A percentile compares a stretch with the other conserved stretches of the same genome.
Evolutionary conservation across 2,329 filamentous ascomycete species (phyloP).

Genomic region (Leptographium radiaticola): DNA sequence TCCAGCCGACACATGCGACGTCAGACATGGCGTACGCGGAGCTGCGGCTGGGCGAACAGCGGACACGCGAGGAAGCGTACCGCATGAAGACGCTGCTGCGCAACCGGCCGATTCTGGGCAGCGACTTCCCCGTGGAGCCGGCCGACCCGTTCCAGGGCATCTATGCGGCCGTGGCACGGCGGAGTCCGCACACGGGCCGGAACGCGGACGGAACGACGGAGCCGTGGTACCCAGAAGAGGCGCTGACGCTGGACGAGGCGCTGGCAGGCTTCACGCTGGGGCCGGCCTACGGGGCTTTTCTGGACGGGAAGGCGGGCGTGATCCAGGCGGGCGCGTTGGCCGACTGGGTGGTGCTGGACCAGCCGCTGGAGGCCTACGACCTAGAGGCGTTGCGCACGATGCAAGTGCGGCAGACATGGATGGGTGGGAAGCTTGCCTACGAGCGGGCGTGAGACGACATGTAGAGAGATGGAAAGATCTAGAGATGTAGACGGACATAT

Average conservation of each 20-base stretch:
- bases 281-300: slow-evolving; percentile 45
- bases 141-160: slow-evolving; percentile 55
- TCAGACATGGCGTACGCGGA: slow-evolving; percentile 58
- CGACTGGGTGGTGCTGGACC: slow-evolving; percentile 59
- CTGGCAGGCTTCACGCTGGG: slow-evolving; percentile 48
- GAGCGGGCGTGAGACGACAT: slow-evolving; percentile 10
- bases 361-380: slow-evolving; percentile 33
- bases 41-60: slow-evolving; percentile 40
- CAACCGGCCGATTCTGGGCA: slow-evolving; percentile 37
- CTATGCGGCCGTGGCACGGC: slow-evolving; percentile 52
- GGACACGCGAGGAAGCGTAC: slow-evolving; percentile 46
- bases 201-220: slow-evolving; percentile 31
- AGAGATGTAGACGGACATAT: neutral
- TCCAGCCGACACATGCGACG: slow-evolving; percentile 61
- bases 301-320: slow-evolving; percentile 44
- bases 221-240: slow-evolving; percentile 49
- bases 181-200: slow-evolving; percentile 41
- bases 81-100: slow-evolving; percentile 48
- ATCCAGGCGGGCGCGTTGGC: slow-evolving; percentile 49
- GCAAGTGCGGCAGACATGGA: slow-evolving; percentile 54
- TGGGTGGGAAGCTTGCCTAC: slow-evolving; percentile 43
- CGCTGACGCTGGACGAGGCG: slow-evolving; percentile 44
- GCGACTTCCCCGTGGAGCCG: slow-evolving; percentile 61
- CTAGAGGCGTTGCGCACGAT: slow-evolving; percentile 39
- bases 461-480: neutral